Percentiles rank a stretch among this genome's conserved stretches.
Evolutionary conservation across 345 rosid species (phyloP).

Genomic region (Gossypium thurberi): DNA sequence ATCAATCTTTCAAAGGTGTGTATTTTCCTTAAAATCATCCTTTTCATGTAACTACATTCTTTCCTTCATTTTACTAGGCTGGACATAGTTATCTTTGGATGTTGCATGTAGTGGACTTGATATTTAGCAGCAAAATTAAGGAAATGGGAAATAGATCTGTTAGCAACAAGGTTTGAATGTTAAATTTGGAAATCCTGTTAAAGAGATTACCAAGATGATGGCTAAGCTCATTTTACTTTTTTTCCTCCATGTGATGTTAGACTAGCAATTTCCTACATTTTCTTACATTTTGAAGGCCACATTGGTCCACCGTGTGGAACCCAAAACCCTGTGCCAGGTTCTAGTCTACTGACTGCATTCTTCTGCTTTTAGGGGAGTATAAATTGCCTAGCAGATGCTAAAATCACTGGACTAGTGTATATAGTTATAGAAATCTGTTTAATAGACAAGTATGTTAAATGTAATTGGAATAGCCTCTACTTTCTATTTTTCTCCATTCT

Average conservation of each 20-base stretch:
- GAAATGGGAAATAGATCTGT: neutral
- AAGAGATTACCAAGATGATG: neutral
- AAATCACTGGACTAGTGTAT: neutral
- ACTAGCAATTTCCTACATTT: neutral
- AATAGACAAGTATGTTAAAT: neutral
- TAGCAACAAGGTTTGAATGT: constrained; percentile 4
- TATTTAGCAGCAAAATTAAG: neutral
- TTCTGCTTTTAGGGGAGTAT: neutral
- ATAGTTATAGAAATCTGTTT: neutral
- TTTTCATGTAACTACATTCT: neutral
- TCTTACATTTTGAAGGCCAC: neutral
- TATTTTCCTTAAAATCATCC: neutral
- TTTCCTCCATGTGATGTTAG: neutral
- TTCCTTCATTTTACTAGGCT: neutral
- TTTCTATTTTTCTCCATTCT: neutral
- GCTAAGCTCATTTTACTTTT: neutral
- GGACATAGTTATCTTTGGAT: neutral
- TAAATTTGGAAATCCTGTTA: neutral
- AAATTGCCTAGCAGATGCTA: neutral
- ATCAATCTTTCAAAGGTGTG: constrained; percentile 64
- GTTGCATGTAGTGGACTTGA: neutral
- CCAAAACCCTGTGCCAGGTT: neutral
- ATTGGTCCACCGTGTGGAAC: neutral
- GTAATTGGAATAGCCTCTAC: neutral
- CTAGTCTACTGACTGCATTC: neutral